Percentiles rank a stretch among this genome's conserved stretches.
These are phyloP conservation scores for Monosporascus sp. DNA, from an alignment of 2,329 filamentous ascomycete genomes.

Conservation along the genomic window DNA sequence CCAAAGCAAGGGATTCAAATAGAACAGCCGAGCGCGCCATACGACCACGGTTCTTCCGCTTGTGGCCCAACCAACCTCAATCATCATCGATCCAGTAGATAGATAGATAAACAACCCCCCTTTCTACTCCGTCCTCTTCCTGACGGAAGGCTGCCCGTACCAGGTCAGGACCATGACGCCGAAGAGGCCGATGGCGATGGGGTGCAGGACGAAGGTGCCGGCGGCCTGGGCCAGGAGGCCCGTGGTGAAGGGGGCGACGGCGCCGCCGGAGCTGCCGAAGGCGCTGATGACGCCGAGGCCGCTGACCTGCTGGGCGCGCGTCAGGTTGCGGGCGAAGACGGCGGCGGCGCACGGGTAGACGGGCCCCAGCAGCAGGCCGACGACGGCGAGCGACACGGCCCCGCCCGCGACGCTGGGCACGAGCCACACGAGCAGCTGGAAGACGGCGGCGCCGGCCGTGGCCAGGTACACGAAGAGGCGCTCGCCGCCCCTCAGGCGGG, in stretches of 20 bases:
- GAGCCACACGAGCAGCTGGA: slow-evolving; percentile 74
- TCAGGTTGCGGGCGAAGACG: slow-evolving; percentile 57
- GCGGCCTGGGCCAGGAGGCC: slow-evolving; percentile 57
- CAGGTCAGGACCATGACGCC: slow-evolving; percentile 61
- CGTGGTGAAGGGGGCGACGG: slow-evolving; percentile 60
- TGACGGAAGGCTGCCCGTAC: slow-evolving; percentile 50
- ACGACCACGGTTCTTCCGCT: too few relatives aligned
- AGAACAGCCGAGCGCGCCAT: too few relatives aligned
- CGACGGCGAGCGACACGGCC: slow-evolving; percentile 60
- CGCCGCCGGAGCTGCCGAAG: slow-evolving; percentile 65
- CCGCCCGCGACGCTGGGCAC: slow-evolving; percentile 70
- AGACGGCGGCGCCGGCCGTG: slow-evolving; percentile 54
- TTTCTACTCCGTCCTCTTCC: slow-evolving; percentile 55
- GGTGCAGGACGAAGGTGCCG: slow-evolving; percentile 60
- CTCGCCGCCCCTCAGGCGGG: slow-evolving; percentile 58
- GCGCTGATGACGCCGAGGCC: slow-evolving; percentile 64
- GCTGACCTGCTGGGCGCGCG: slow-evolving; percentile 53
- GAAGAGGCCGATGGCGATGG: slow-evolving; percentile 63
- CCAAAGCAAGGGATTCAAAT: too few relatives aligned
- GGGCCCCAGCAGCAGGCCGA: slow-evolving; percentile 72
- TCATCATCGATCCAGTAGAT: background rate
- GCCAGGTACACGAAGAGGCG: slow-evolving; percentile 62
- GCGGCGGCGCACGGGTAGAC: slow-evolving; percentile 70
- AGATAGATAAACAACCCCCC: background rate
- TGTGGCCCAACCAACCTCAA: too few relatives aligned